Evolutionary conservation across 2,329 filamentous ascomycete species (phyloP).

Genomic region (Fonsecaea erecta): DNA sequence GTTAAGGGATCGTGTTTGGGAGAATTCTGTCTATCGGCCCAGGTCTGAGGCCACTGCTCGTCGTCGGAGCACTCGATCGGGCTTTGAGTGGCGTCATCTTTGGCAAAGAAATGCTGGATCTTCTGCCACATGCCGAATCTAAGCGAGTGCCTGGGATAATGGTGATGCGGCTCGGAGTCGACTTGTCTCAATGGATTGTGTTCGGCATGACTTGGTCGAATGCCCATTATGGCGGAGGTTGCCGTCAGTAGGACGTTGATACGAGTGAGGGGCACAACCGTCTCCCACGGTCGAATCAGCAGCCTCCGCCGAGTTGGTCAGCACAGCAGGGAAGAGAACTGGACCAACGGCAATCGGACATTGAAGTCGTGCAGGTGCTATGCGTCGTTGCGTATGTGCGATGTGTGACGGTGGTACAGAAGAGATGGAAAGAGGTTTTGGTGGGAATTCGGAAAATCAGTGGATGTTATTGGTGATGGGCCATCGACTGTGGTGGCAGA

Average conservation of each 20-base stretch:
- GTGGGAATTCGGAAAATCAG: conserved; percentile 2
- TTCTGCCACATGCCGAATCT: conserved; percentile 55
- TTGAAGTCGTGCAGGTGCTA: conserved; percentile 16
- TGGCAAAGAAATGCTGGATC: conserved; percentile 40
- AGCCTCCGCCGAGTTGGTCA: conserved; percentile 25
- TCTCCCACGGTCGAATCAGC: conserved; percentile 24
- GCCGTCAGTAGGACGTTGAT: conserved; percentile 17
- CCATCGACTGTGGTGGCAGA: conserved; percentile 14
- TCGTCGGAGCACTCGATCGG: conserved; percentile 29
- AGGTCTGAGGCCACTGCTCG: conserved; percentile 27
- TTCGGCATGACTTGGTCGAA: conserved; percentile 33
- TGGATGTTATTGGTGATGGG: conserved; percentile 31
- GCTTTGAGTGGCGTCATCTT: conserved; percentile 31
- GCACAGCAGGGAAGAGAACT: conserved; percentile 23
- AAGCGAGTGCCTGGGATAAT: conserved; percentile 28
- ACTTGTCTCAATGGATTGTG: conserved; percentile 23
- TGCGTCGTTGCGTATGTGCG: conserved; percentile 1
- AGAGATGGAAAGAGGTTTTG: conserved; percentile 14
- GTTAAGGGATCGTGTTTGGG: conserved; percentile 23
- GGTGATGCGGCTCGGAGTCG: conserved; percentile 31
- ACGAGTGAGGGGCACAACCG: conserved; percentile 29
- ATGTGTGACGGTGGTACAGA: conserved; percentile 28
- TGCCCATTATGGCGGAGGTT: conserved; percentile 35
- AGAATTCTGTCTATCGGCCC: conserved; percentile 20
- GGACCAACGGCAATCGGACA: conserved; percentile 26